A percentile compares a stretch with the other conserved stretches of the same genome.
Conservation (phyloP, 257 asterid species). For the Nicotiana paniculata region DNA sequence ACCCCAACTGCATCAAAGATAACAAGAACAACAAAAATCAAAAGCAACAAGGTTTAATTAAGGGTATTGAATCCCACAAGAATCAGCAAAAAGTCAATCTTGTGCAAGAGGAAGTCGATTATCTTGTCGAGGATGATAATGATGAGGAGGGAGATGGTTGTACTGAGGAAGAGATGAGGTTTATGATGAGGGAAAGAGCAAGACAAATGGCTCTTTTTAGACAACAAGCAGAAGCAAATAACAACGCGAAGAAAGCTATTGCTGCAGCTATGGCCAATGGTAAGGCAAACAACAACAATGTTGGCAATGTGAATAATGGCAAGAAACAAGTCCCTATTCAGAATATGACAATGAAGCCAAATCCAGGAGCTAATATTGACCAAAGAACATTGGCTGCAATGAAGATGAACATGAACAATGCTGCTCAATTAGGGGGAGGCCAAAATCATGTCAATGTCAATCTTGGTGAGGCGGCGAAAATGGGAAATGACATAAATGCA, state of each 20-base stretch:
- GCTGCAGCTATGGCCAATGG: constrained; percentile 17
- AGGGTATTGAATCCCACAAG: constrained; percentile 35
- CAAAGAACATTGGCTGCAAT: constrained; percentile 34
- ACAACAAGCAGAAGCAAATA: constrained; percentile 31
- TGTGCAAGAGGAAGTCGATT: neutral
- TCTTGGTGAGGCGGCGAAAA: constrained; percentile 21
- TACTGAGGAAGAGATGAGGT: constrained; percentile 29
- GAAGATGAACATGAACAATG: constrained; percentile 23
- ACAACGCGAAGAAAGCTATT: constrained; percentile 27
- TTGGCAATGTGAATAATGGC: constrained; percentile 21
- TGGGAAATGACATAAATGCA: constrained; percentile 31
- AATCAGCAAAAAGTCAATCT: constrained; percentile 32
- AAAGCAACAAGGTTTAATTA: constrained; percentile 26
- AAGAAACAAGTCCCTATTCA: constrained; percentile 30
- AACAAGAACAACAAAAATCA: constrained; percentile 28
- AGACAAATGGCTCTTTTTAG: constrained; percentile 41
- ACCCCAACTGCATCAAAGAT: constrained; percentile 23
- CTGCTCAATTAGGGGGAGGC: constrained; percentile 14
- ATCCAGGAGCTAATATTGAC: constrained; percentile 27
- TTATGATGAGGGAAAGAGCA: constrained; percentile 24
- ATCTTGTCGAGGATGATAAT: constrained; percentile 29
- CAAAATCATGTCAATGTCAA: neutral
- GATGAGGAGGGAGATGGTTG: constrained; percentile 15
- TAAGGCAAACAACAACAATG: constrained; percentile 20
- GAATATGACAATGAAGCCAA: constrained; percentile 17